Evolutionary conservation across 129 eudicot species (phyloP).

Genomic region (Solidago caesia): DNA sequence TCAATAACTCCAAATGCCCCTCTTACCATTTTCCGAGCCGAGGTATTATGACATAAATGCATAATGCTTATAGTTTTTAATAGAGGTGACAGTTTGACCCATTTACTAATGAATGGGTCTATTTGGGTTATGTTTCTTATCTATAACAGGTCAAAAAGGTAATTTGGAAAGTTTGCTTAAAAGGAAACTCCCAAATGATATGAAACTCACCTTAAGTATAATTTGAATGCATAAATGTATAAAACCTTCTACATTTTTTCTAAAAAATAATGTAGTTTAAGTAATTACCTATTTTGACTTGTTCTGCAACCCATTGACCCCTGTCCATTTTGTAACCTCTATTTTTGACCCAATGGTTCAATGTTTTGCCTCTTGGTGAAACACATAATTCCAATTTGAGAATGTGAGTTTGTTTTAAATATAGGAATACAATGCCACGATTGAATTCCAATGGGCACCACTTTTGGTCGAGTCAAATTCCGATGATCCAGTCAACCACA

Average conservation of each 20-base stretch:
- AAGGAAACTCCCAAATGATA: background rate
- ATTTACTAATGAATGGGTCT: background rate
- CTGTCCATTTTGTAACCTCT: background rate
- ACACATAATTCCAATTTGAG: background rate
- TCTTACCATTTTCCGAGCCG: constrained; percentile 82
- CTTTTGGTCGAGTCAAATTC: constrained; percentile 92
- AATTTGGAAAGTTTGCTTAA: background rate
- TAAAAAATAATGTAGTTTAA: too few relatives aligned
- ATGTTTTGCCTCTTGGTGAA: background rate
- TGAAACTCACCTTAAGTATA: too few relatives aligned
- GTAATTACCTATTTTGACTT: background rate
- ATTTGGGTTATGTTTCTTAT: too few relatives aligned
- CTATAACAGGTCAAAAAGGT: background rate
- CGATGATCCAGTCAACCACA: constrained; percentile 90
- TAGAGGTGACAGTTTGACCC: background rate
- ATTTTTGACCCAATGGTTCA: background rate
- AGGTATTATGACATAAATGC: constrained; percentile 50
- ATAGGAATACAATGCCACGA: constrained; percentile 89
- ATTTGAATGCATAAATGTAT: too few relatives aligned
- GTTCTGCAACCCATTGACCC: background rate
- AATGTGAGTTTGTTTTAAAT: constrained; percentile 22
- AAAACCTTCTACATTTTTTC: too few relatives aligned
- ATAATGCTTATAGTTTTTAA: background rate
- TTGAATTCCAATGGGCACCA: constrained; percentile 98
- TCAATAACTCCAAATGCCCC: constrained; percentile 89